Percentiles rank a stretch among this genome's conserved stretches.
These are phyloP conservation scores for Daldinia grandis DNA, from an alignment of 495 filamentous ascomycete species.

Conservation along the genomic window DNA sequence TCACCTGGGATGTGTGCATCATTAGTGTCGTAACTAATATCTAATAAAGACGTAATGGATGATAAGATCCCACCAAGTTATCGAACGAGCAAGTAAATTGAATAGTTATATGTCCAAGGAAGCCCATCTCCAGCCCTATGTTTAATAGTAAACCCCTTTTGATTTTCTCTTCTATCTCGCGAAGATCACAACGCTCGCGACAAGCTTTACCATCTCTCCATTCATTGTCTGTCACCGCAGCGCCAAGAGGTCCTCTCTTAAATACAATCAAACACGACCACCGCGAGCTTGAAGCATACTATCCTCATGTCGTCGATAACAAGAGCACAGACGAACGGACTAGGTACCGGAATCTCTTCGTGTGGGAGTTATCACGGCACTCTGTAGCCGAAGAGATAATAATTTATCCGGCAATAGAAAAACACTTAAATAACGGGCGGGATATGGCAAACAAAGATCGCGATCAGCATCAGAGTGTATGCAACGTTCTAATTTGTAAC, in stretches of 20 bases:
- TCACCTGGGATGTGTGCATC: neutral
- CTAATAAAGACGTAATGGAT: neutral
- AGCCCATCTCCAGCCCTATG: neutral
- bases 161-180: neutral
- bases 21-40: neutral
- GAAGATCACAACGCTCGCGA: neutral
- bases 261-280: conserved; percentile 70
- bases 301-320: conserved; percentile 62
- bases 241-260: conserved; percentile 44
- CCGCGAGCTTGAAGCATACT: conserved; percentile 63
- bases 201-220: neutral
- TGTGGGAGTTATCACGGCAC: conserved; percentile 74
- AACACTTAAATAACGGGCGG: conserved; percentile 56
- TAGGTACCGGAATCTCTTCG: conserved; percentile 68
- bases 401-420: conserved; percentile 71
- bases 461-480: conserved; percentile 62
- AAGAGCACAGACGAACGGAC: conserved; percentile 56
- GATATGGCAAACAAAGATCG: conserved; percentile 65
- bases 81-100: neutral
- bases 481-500: neutral
- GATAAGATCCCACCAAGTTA: neutral
- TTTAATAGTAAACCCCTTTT: neutral
- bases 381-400: conserved; percentile 71
- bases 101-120: neutral
- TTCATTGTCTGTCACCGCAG: conserved; percentile 8